Conservation (phyloP, 1,284 basidiomycete species). For the Trichosporon sp. region DNA sequence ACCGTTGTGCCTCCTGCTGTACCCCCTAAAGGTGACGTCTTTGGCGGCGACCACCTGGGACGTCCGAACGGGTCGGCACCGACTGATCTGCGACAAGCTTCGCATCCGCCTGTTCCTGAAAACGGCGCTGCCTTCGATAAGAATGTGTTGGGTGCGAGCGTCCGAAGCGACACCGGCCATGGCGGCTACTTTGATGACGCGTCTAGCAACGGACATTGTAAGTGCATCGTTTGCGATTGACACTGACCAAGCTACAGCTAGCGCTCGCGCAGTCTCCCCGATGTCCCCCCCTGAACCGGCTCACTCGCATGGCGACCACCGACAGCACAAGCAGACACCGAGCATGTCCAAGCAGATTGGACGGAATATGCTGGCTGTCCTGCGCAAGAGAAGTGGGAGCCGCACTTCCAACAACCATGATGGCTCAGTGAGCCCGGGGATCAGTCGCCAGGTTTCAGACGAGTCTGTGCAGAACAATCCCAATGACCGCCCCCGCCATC, state of each 20-base stretch:
- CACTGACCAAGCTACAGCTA: neutral
- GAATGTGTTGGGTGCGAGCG: neutral
- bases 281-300: constrained; percentile 11
- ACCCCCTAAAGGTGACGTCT: constrained; percentile 9
- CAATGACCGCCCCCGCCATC: neutral
- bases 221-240: neutral
- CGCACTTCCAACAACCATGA: constrained; percentile 10
- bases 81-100: neutral
- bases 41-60: constrained; percentile 30
- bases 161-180: neutral
- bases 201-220: constrained; percentile 18
- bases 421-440: neutral
- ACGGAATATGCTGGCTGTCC: constrained; percentile 32
- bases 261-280: neutral
- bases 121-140: constrained; percentile 28
- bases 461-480: constrained; percentile 18
- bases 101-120: constrained; percentile 42
- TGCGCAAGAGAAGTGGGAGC: constrained; percentile 18
- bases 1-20: constrained; percentile 10
- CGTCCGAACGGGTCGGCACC: constrained; percentile 22
- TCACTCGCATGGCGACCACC: constrained; percentile 37
- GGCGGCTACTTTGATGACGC: constrained; percentile 5
- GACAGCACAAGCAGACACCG: constrained; percentile 44
- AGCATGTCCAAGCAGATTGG: constrained; percentile 49
- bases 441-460: constrained; percentile 37